Evolutionary conservation across 768 basidiomycete species (phyloP).

Genomic region (Strobilomyces confusus): DNA sequence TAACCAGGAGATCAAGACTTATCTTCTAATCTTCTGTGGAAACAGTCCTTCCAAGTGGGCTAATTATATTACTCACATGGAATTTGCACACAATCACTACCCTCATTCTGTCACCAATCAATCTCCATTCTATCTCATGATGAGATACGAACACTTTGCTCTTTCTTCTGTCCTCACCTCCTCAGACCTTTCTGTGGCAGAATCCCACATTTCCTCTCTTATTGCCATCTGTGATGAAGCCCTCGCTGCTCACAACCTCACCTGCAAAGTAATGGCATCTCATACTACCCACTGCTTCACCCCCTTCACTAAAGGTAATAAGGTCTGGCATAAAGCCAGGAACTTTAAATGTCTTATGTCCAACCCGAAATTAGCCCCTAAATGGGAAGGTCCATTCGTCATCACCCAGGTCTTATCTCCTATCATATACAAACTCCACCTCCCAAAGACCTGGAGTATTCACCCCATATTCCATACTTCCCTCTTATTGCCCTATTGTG

Average conservation of each 20-base stretch:
- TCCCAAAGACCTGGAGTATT: too few relatives aligned
- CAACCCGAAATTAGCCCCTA: not conserved
- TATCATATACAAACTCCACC: too few relatives aligned
- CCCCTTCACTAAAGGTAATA: not conserved
- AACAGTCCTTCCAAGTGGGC: too few relatives aligned
- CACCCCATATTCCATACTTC: too few relatives aligned
- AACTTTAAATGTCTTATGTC: not conserved
- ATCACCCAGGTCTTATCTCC: too few relatives aligned
- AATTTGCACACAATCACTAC: not conserved
- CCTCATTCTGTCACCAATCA: not conserved
- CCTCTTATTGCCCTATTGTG: too few relatives aligned
- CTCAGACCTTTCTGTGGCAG: not conserved
- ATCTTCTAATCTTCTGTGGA: not conserved
- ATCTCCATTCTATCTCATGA: not conserved
- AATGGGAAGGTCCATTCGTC: not conserved
- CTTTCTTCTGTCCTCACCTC: not conserved
- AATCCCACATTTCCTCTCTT: too few relatives aligned
- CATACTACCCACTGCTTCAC: not conserved
- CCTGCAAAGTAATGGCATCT: not conserved
- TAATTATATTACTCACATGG: not conserved
- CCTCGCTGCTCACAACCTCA: not conserved
- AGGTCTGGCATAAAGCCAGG: not conserved
- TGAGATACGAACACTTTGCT: too few relatives aligned
- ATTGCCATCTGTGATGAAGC: too few relatives aligned
- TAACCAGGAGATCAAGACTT: not conserved